Evolutionary conservation across 2,329 filamentous ascomycete species (phyloP).

Genomic region (Bipolaris zeicola): DNA sequence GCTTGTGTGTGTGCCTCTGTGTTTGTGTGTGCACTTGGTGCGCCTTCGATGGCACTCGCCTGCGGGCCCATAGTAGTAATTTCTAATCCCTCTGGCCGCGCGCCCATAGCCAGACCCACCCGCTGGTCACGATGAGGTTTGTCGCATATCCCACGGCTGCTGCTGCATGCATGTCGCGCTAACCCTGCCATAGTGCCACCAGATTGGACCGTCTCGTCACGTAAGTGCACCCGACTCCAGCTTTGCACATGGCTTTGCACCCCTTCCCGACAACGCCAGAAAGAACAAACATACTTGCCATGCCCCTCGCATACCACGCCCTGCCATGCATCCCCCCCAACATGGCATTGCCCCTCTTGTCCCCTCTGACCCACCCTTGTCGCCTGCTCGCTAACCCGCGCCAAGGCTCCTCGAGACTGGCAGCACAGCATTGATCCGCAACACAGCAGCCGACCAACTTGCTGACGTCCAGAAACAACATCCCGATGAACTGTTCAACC

Average conservation of each 20-base stretch:
- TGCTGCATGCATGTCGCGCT: conserved; percentile 40
- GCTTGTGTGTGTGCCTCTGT: not conserved
- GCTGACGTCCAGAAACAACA: conserved; percentile 98
- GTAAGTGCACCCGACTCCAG: conserved; percentile 34
- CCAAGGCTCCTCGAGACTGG: conserved; percentile 91
- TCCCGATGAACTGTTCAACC: conserved; percentile 95
- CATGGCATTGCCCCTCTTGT: not conserved
- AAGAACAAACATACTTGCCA: not conserved
- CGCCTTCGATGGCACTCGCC: conserved; percentile 30
- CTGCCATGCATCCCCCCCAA: not conserved
- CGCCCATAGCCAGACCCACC: conserved; percentile 15
- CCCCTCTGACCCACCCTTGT: not conserved
- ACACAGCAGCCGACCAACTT: conserved; percentile 94
- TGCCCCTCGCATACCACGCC: not conserved
- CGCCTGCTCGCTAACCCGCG: conserved; percentile 29
- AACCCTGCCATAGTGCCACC: conserved; percentile 44
- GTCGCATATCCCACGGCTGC: conserved; percentile 20
- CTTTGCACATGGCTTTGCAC: not conserved
- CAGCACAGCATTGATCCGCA: conserved; percentile 92
- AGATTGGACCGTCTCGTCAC: conserved; percentile 48
- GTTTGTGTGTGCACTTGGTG: not conserved
- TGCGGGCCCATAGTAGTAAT: conserved; percentile 36
- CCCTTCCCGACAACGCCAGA: not conserved
- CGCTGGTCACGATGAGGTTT: conserved; percentile 38
- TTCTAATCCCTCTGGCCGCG: conserved; percentile 27